Conservation (phyloP, 2,329 filamentous ascomycete genomes). For the Fonsecaea multimorphosa region DNA sequence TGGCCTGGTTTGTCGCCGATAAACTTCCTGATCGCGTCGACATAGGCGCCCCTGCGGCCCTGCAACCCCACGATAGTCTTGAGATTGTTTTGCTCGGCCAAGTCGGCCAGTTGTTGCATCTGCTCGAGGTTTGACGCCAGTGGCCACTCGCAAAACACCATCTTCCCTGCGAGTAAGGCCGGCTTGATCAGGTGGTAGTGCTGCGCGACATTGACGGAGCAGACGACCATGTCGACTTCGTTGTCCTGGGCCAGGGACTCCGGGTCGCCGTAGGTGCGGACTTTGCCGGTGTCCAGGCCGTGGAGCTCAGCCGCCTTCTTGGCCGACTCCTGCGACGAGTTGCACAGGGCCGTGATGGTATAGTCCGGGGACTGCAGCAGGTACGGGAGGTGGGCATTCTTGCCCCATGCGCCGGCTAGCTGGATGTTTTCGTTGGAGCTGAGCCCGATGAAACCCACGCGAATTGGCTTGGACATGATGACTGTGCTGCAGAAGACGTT, state of each 20-base stretch:
- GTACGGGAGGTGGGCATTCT: slow-evolving; percentile 18
- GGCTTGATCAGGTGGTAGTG: slow-evolving; percentile 56
- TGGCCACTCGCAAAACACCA: slow-evolving; percentile 64
- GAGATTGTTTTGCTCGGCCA: slow-evolving; percentile 44
- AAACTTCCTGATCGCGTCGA: slow-evolving; percentile 53
- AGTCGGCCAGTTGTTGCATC: slow-evolving; percentile 49
- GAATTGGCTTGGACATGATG: slow-evolving; percentile 16
- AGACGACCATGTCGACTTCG: slow-evolving; percentile 62
- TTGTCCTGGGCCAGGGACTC: slow-evolving; percentile 53
- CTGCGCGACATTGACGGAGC: slow-evolving; percentile 59
- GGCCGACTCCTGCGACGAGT: slow-evolving; percentile 55
- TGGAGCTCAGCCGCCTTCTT: slow-evolving; percentile 51
- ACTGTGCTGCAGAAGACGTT: not conserved
- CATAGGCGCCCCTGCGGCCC: slow-evolving; percentile 46
- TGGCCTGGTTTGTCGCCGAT: slow-evolving; percentile 47
- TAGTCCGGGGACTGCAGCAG: slow-evolving; percentile 11
- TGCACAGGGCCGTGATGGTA: slow-evolving; percentile 39
- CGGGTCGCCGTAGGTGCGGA: slow-evolving; percentile 53
- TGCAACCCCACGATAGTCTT: slow-evolving; percentile 59
- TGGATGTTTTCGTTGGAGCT: not conserved
- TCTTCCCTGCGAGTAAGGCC: slow-evolving; percentile 59
- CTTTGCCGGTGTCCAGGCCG: slow-evolving; percentile 48
- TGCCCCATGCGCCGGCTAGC: slow-evolving; percentile 5
- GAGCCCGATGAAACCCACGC: slow-evolving; percentile 17
- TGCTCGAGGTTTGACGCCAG: slow-evolving; percentile 53